Base-by-base conservation (phyloP, 768 basidiomycete genomes). In the Suillus subaureus region DNA sequence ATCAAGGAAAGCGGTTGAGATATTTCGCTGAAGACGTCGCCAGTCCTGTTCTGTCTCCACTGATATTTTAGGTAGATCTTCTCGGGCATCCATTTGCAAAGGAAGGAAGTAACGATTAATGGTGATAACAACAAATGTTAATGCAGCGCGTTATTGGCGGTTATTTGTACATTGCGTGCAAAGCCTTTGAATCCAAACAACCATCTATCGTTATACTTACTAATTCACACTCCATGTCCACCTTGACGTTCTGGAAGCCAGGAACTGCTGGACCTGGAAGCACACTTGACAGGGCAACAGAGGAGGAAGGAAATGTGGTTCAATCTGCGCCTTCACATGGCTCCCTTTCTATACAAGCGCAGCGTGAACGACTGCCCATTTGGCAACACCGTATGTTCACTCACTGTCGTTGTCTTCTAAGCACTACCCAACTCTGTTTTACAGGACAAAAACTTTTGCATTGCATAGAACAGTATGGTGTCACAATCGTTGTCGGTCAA, bases 401-500 rank as follows among this genome's bases (percentile, higher is more conserved):
- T 64, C 39, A 54, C 6, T 47, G 11, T 6, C 31, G 4, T 40
- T 28, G n/a, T n/a, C 12, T 52, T 7, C 28, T 61, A 55, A 35
- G n/a, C 62, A 65, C 40, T 61, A 40, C 40, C 47, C 45, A 6
- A 58, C 26, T 58, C 28, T 18, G 33, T 42, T 28, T 23, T 55
- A 35, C 74, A 96, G 94, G 88, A 61, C 84, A 93, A 54, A 89
- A 88, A 67, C 80, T 99, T 3, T 78, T 99, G 9, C 92, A 93
- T 71, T 89, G 90, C 65, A 78, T 98, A 31, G 97, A 99, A 79
- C 88, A 85, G 62, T 85, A 90, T 73, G 90, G 91, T 5, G 91
- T 96, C 11, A 84, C 90, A 2, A 93, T 98, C 60, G 89, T 99
- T 6, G 92, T 97, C 11, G 97, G 93, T 11, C 93, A 98, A 72